Conservation (phyloP, 2,329 filamentous ascomycete species). For the Verticillium nonalfalfae region DNA sequence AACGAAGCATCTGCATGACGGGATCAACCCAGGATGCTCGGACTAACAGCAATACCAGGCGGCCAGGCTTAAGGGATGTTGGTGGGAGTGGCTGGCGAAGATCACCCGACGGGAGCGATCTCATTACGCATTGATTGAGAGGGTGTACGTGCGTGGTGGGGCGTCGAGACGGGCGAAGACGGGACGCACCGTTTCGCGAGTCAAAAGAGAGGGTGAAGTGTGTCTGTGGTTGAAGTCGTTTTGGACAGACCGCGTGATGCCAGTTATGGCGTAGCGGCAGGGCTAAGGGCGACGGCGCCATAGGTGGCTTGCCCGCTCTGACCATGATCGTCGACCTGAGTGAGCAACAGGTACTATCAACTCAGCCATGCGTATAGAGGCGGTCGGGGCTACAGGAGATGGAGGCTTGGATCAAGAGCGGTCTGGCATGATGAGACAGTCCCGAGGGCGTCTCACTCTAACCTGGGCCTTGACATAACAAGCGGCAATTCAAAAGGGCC, state of each 20-base stretch:
- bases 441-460: no score
- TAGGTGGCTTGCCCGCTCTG: background rate
- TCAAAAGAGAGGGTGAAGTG: background rate
- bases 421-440: no score
- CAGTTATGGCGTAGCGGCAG: background rate
- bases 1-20: background rate
- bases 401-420: no score
- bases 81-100: background rate
- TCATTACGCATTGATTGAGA: background rate
- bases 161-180: background rate
- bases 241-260: background rate
- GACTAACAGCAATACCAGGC: background rate
- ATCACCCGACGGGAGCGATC: background rate
- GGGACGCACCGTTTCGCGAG: conserved; percentile 3
- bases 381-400: no score
- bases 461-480: no score
- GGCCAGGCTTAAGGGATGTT: background rate
- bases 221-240: background rate
- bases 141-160: background rate
- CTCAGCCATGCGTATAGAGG: no score
- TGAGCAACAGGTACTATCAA: no score
- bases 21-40: background rate
- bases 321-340: background rate
- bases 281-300: background rate
- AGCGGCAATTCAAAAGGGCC: no score